Conservation (phyloP, 257 asterid genomes). For the Lavandula angustifolia region DNA sequence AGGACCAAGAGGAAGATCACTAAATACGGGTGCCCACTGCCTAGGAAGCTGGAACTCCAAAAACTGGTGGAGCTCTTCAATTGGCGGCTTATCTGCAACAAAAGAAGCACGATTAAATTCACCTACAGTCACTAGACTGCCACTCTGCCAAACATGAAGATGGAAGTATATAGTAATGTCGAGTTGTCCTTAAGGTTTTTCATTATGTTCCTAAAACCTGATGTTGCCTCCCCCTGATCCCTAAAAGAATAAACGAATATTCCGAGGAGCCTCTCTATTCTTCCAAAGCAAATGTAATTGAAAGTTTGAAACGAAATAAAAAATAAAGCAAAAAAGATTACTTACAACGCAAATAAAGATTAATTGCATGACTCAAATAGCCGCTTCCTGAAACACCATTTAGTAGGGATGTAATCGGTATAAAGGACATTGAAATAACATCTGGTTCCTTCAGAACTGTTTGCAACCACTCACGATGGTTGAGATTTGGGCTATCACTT, state of each 20-base stretch:
- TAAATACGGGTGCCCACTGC: constrained; percentile 97
- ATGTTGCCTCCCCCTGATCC: background rate
- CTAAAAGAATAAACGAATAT: background rate
- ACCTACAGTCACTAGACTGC: background rate
- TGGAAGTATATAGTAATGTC: constrained; percentile 12
- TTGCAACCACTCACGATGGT: constrained; percentile 87
- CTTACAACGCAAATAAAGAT: constrained; percentile 95
- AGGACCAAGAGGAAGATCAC: constrained; percentile 97
- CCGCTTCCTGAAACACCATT: constrained; percentile 97
- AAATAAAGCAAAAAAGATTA: constrained; percentile 25
- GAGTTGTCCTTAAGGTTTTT: constrained; percentile 8
- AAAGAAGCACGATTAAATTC: constrained; percentile 12
- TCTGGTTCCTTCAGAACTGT: constrained; percentile 92
- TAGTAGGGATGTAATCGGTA: constrained; percentile 86
- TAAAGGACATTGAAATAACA: constrained; percentile 92
- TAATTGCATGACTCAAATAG: constrained; percentile 94
- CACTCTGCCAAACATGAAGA: constrained; percentile 5
- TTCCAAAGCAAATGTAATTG: background rate
- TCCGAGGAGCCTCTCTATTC: constrained; percentile 19
- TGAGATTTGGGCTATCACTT: constrained; percentile 53
- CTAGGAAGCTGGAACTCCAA: constrained; percentile 97
- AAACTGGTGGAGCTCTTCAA: constrained; percentile 97
- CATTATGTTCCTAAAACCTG: background rate
- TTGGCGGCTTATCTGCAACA: constrained; percentile 93
- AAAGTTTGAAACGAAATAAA: constrained; percentile 23